These are phyloP conservation scores for Passalora sequoiae DNA, from an alignment of 2,329 filamentous ascomycete species.

Conservation along the genomic window DNA sequence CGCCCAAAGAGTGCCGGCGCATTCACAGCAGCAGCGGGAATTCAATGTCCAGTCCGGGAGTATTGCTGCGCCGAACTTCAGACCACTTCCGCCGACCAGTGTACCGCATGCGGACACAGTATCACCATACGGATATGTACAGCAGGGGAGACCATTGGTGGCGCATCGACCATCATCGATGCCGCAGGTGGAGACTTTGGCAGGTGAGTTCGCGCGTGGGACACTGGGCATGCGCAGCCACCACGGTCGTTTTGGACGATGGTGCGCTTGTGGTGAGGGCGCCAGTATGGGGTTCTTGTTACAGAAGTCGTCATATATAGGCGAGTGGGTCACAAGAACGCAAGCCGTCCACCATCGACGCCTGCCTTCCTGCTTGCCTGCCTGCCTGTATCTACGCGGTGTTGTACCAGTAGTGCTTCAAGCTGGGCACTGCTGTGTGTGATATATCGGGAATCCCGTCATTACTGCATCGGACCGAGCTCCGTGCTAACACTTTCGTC, in stretches of 20 bases:
- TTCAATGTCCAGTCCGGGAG: slow-evolving; percentile 9
- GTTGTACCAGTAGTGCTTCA: too few species aligned
- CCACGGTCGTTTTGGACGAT: too few species aligned
- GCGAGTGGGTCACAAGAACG: too few species aligned
- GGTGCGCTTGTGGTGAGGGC: too few species aligned
- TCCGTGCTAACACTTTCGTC: slow-evolving; percentile 6
- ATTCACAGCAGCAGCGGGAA: slow-evolving; percentile 11
- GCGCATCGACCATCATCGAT: slow-evolving; percentile 41
- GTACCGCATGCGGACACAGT: slow-evolving; percentile 16
- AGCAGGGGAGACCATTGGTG: slow-evolving; percentile 22
- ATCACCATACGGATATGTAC: slow-evolving; percentile 14
- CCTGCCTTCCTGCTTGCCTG: too few species aligned
- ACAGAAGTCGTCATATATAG: too few species aligned
- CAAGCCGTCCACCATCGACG: too few species aligned
- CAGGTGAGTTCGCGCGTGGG: slow-evolving; percentile 34
- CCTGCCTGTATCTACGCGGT: too few species aligned
- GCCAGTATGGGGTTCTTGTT: too few species aligned
- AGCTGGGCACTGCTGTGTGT: not conserved
- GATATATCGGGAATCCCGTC: too few species aligned
- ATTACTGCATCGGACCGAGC: slow-evolving; percentile 1
- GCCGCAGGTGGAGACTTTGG: slow-evolving; percentile 45
- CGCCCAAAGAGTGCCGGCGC: slow-evolving; percentile 8
- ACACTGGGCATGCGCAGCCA: too few species aligned
- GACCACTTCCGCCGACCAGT: slow-evolving; percentile 24
- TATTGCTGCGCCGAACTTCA: slow-evolving; percentile 19